Conservation (phyloP, 73 alveolate genomes). For the Tetrahymena malaccensis region DNA sequence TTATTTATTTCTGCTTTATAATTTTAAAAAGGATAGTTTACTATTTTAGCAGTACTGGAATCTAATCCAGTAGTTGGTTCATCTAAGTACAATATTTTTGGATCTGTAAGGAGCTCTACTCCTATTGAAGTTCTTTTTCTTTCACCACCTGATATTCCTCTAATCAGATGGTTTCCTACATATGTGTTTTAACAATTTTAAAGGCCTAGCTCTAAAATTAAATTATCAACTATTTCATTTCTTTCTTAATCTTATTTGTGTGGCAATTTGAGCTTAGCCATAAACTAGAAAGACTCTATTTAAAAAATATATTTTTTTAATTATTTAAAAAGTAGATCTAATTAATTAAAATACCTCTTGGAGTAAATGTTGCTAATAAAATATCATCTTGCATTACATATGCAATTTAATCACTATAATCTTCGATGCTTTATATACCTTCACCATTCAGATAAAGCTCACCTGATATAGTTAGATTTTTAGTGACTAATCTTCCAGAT, state of each 20-base stretch:
- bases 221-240: conserved; percentile 7
- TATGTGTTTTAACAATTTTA: conserved; percentile 13
- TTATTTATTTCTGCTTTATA: no score
- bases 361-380: conserved; percentile 44
- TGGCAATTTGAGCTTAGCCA: conserved; percentile 51
- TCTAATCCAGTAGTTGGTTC: conserved; percentile 39
- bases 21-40: background rate
- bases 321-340: background rate
- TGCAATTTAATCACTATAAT: conserved; percentile 33
- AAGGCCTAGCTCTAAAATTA: conserved; percentile 14
- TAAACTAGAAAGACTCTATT: conserved; percentile 45
- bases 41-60: background rate
- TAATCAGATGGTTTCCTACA: conserved; percentile 35
- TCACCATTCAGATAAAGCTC: conserved; percentile 16
- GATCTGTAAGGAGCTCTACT: conserved; percentile 43
- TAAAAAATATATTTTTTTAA: background rate
- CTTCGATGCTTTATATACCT: conserved; percentile 14
- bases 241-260: background rate
- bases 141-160: conserved; percentile 52
- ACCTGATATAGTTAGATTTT: conserved; percentile 28
- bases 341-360: conserved; percentile 20
- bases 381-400: conserved; percentile 54
- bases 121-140: conserved; percentile 53
- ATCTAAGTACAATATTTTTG: conserved; percentile 10
- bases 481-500: conserved; percentile 34